These are phyloP conservation scores for Hymenoscyphus occultus DNA, from an alignment of 2,329 filamentous ascomycete genomes.

Conservation along the genomic window DNA sequence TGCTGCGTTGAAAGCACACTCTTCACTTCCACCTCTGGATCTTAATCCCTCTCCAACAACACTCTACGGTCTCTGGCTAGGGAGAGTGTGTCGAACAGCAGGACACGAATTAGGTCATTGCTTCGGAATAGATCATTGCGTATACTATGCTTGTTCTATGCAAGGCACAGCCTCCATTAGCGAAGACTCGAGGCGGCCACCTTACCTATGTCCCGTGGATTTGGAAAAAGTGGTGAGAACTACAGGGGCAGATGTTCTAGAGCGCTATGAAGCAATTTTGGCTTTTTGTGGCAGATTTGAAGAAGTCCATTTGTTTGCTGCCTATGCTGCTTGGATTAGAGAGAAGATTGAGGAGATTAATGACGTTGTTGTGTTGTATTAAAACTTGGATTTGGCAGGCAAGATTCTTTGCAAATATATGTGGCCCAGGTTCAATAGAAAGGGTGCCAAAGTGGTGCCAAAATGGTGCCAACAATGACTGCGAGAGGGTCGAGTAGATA, in stretches of 20 bases:
- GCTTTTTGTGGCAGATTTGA: conserved; percentile 43
- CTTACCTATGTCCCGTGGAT: conserved; percentile 61
- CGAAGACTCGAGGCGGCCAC: conserved; percentile 61
- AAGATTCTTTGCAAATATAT: too few species aligned
- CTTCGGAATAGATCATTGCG: conserved; percentile 63
- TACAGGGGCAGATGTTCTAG: conserved; percentile 33
- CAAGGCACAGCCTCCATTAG: conserved; percentile 54
- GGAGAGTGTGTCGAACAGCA: conserved; percentile 54
- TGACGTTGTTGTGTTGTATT: not conserved
- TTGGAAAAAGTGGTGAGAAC: conserved; percentile 49
- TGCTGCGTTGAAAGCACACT: conserved; percentile 36
- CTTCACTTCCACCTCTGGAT: conserved; percentile 15
- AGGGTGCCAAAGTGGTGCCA: too few species aligned
- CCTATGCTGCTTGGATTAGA: conserved; percentile 44
- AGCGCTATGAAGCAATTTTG: conserved; percentile 42
- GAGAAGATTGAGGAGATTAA: conserved; percentile 27
- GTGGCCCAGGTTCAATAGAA: too few species aligned
- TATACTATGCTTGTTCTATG: conserved; percentile 63
- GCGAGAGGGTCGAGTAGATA: too few species aligned
- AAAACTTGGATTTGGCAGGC: not conserved
- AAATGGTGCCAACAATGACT: too few species aligned
- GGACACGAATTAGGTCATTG: conserved; percentile 67
- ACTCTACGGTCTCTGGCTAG: conserved; percentile 52
- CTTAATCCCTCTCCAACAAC: conserved; percentile 28
- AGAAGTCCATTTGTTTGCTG: conserved; percentile 45